Evolutionary conservation across 2,329 filamentous ascomycete genomes (phyloP), one percentile per base, ranked within the genome.

Genomic region (Myriosclerotinia scirpicola): DNA sequence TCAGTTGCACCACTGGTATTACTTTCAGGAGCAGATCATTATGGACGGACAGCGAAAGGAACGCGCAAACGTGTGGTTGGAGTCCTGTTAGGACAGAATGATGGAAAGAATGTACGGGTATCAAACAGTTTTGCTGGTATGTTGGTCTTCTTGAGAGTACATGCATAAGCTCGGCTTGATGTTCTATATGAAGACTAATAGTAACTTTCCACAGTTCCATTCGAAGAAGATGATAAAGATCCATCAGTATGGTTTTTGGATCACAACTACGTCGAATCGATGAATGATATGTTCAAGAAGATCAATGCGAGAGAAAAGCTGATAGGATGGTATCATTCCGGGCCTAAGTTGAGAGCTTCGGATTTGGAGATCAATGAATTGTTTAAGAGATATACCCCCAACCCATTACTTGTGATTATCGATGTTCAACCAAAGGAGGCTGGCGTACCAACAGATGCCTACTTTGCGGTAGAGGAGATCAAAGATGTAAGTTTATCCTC

Each of bases 241-340:
- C 94, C 94, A 4, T 96, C 94, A 46, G 95, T 99, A 77, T 99
- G 95, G 95, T 99, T 98, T 79, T 82, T 99, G 71, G 95, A 99
- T 79, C 95, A 99, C 85, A 98, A 98, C 85, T 99, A 97, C 77
- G 91, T 99, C 79, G 95, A 99, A 81, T 92, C 90, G 74, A 99
- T 99, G 95, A 96, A 95, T 82, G 95, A 98, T 80, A 99, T 99
- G 95, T 99, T 99, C 86, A 99, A 99, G 85, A 98, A 98, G 83
- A 93, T 99, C 84, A 99, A 99, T 82, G 95, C 95, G 69, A 85
- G 92, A 71, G 95, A 99, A 83, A 98, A 98, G 87, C 86, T 99
- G 79, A 96, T 99, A 85, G 95, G 95, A 77, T 99, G 95, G 95
- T 99, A 99, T 80, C 95, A 99, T 81, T 96, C 95, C 26, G 95